A percentile compares a stretch with the other conserved stretches of the same genome.
Evolutionary conservation across 2,329 filamentous ascomycete species (phyloP).

Genomic region (Cytospora chrysosperma): DNA sequence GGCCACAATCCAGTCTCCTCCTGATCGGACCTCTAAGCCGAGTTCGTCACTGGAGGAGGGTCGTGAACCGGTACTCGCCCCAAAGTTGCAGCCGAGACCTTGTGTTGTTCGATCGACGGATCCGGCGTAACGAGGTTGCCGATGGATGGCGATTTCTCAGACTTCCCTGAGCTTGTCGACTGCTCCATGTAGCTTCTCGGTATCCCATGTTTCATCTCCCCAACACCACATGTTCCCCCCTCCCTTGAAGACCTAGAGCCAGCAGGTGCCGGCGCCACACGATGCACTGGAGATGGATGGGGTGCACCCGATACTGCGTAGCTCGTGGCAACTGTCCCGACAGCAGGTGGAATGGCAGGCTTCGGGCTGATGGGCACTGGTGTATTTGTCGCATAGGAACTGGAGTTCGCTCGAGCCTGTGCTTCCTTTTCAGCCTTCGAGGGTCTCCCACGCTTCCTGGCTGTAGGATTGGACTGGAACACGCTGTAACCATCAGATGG

Average conservation of each 20-base stretch:
- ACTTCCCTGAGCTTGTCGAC: conserved; percentile 1
- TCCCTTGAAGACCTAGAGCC: conserved; percentile 14
- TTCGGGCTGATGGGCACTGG: conserved; percentile 28
- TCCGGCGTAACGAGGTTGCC: conserved; percentile 25
- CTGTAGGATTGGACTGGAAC: conserved; percentile 25
- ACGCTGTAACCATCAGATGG: conserved; percentile 24
- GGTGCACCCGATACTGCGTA: background rate
- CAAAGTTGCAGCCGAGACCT: background rate
- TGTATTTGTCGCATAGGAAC: conserved; percentile 27
- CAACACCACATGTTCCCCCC: background rate
- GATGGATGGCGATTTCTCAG: conserved; percentile 25
- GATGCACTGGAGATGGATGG: background rate
- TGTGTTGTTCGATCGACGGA: conserved; percentile 13
- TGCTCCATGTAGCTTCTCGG: conserved; percentile 13
- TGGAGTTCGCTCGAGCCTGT: conserved; percentile 27
- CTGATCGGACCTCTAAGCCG: conserved; percentile 1
- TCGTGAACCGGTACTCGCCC: conserved; percentile 12
- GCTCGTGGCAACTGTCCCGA: background rate
- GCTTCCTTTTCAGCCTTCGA: conserved; percentile 35
- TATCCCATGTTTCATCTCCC: conserved; percentile 2
- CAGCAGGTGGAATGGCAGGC: conserved; percentile 9
- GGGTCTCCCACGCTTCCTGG: conserved; percentile 36
- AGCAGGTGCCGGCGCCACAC: background rate
- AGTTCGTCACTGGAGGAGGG: conserved; percentile 21
- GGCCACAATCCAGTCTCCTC: background rate